A percentile compares a stretch with the other conserved stretches of the same genome.
These are phyloP conservation scores for Aspergillus carbonarius DNA, from an alignment of 2,329 filamentous ascomycete genomes.

Conservation along the genomic window DNA sequence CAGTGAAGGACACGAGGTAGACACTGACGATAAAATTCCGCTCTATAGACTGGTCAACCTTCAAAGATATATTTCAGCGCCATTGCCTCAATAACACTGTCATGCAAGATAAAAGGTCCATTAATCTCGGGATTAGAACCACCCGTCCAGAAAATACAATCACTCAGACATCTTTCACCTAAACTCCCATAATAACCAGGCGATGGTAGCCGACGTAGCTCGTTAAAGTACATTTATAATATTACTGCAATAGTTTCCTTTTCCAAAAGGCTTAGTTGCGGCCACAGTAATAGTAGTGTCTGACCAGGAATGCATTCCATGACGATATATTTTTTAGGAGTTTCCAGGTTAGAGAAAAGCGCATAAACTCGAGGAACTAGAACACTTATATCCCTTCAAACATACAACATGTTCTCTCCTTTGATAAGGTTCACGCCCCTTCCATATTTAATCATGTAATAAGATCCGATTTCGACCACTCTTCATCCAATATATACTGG, in stretches of 20 bases:
- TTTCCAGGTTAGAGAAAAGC: conserved; percentile 23
- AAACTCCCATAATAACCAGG: conserved; percentile 30
- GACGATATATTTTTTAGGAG: conserved; percentile 29
- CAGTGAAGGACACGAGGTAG: conserved; percentile 13
- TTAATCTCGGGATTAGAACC: conserved; percentile 24
- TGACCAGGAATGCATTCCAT: conserved; percentile 32
- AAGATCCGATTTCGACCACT: conserved; percentile 10
- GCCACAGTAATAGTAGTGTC: conserved; percentile 23
- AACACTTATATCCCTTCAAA: conserved; percentile 23
- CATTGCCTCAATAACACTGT: conserved; percentile 28
- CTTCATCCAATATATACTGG: conserved; percentile 1
- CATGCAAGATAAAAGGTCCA: conserved; percentile 30
- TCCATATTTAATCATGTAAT: conserved; percentile 21
- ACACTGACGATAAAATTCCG: conserved; percentile 25
- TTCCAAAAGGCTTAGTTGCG: conserved; percentile 17
- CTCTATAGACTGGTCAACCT: conserved; percentile 19
- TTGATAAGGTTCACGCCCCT: conserved; percentile 25
- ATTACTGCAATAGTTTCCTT: conserved; percentile 23
- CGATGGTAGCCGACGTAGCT: conserved; percentile 26
- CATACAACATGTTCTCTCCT: conserved; percentile 36
- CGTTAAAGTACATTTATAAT: conserved; percentile 20
- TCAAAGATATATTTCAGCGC: conserved; percentile 25
- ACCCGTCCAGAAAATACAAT: conserved; percentile 29
- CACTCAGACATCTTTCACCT: conserved; percentile 21
- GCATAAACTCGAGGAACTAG: conserved; percentile 35